Percentiles rank a stretch among this genome's conserved stretches.
Conservation (phyloP, 2,329 filamentous ascomycete species). For the Aureobasidium melanogenum region DNA sequence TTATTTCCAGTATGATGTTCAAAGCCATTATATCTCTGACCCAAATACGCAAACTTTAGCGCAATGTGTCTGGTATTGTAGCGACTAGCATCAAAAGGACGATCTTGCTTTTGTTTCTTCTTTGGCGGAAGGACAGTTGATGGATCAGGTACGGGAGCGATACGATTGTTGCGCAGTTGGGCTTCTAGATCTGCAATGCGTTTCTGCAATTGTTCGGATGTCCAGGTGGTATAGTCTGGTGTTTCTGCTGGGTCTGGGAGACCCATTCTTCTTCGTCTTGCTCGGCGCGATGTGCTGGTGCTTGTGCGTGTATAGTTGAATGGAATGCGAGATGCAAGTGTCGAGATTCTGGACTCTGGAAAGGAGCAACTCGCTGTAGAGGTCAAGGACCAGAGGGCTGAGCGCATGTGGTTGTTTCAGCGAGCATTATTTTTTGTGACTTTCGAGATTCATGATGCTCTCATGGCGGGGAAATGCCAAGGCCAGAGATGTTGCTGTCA, state of each 20-base stretch:
- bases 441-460: not conserved
- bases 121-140: not conserved
- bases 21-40: conserved; percentile 84
- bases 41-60: conserved; percentile 88
- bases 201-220: conserved; percentile 51
- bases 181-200: conserved; percentile 60
- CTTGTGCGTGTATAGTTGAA: not conserved
- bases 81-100: conserved; percentile 65
- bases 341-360: not conserved
- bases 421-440: not conserved
- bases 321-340: not conserved
- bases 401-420: not conserved
- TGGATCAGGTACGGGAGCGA: not conserved
- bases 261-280: not conserved
- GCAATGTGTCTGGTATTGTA: conserved; percentile 81
- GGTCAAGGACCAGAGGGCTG: not conserved
- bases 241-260: not conserved
- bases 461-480: not conserved
- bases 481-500: not conserved
- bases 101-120: conserved; percentile 24
- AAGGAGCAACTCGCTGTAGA: not conserved
- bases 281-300: not conserved
- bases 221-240: conserved; percentile 8
- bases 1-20: conserved; percentile 69
- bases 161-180: conserved; percentile 40